phyloP scores from a whole-genome alignment of 805 yeast species.

The Candida sonorensis region DNA sequence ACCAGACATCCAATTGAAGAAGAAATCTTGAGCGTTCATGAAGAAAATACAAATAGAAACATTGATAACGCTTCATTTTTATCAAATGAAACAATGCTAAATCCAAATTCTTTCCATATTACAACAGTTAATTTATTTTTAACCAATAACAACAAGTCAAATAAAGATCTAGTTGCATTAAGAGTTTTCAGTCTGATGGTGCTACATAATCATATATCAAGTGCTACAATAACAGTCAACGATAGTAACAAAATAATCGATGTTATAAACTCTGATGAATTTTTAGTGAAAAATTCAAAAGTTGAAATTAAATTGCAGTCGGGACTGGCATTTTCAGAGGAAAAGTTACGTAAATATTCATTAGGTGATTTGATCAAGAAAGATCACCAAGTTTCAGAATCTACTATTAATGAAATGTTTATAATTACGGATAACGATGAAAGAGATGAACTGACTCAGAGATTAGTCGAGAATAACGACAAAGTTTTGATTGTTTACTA shows the following conservation, averaged over 20 bases:
- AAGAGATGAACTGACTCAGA: conserved; percentile 8
- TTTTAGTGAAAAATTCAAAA: conserved; percentile 6
- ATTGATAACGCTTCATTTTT: conserved; percentile 9
- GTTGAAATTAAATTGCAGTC: conserved; percentile 5
- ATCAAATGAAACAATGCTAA: conserved; percentile 22
- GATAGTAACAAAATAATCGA: conserved; percentile 5
- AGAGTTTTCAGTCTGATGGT: conserved; percentile 19
- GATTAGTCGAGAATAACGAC: conserved; percentile 14
- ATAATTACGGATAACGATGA: conserved; percentile 12
- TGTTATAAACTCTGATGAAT: conserved; percentile 4
- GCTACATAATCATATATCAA: conserved; percentile 11
- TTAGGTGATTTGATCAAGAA: conserved; percentile 6
- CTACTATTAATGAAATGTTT: conserved; percentile 16
- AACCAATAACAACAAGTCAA: conserved; percentile 9
- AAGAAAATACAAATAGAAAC: not conserved
- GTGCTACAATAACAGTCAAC: conserved; percentile 7
- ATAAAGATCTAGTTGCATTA: conserved; percentile 18
- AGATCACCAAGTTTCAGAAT: not conserved
- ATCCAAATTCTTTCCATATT: conserved; percentile 23
- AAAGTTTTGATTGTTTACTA: conserved; percentile 21
- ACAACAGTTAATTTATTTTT: conserved; percentile 18
- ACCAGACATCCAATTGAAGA: conserved; percentile 1
- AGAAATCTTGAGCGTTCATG: not conserved
- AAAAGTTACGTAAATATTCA: no score
- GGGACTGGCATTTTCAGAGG: no score